phyloP scores from a whole-genome alignment of 73 alveolate species.

The Blepharisma japonicum region DNA sequence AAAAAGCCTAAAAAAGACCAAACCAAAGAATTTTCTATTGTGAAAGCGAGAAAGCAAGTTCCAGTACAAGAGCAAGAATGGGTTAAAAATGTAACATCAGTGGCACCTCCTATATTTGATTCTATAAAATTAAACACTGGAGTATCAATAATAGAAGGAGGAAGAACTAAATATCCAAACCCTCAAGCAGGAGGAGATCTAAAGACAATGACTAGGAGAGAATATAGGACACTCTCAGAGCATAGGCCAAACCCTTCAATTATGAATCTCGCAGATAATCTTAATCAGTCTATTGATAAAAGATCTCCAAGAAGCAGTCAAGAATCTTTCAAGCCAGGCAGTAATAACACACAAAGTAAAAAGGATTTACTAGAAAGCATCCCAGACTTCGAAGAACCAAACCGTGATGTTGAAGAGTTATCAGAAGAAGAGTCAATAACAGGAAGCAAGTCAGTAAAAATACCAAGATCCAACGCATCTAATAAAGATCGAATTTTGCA shows the following conservation, averaged over 20 bases:
- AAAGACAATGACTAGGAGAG: background rate
- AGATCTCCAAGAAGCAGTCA: background rate
- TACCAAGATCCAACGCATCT: background rate
- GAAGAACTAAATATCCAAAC: background rate
- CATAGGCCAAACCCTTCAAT: background rate
- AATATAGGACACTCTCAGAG: background rate
- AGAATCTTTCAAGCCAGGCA: background rate
- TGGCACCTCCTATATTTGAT: background rate
- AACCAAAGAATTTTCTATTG: background rate
- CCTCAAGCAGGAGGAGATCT: background rate
- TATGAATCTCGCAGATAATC: background rate
- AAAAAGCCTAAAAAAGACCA: background rate
- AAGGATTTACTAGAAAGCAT: conserved; percentile 7
- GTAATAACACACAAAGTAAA: background rate
- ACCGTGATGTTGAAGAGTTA: background rate
- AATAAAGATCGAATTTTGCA: background rate
- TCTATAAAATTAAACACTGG: background rate
- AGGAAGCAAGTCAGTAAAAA: background rate
- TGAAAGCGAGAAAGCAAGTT: background rate
- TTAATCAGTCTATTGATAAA: background rate
- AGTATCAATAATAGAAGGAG: conserved; percentile 5
- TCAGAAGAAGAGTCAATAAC: background rate
- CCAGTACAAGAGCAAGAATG: conserved; percentile 20
- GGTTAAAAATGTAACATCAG: conserved; percentile 3
- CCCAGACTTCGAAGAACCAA: conserved; percentile 7